A percentile compares a stretch with the other conserved stretches of the same genome.
phyloP scores from a whole-genome alignment of 805 yeast species.

The Hanseniaspora lindneri region DNA sequence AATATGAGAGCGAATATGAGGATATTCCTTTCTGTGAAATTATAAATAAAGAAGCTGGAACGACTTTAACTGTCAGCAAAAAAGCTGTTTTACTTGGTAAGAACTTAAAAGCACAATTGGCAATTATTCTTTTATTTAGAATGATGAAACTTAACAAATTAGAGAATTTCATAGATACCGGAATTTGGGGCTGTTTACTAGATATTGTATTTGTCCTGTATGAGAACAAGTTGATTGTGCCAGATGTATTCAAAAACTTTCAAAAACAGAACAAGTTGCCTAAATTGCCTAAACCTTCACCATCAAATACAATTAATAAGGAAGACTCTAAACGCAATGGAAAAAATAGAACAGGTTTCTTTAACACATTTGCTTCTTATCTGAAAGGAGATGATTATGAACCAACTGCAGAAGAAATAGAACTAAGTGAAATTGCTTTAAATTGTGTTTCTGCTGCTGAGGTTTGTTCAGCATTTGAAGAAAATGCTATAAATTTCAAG shows the following conservation, averaged over 20 bases:
- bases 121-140: slow-evolving; percentile 75
- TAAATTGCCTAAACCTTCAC: slow-evolving; percentile 48
- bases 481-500: slow-evolving; percentile 31
- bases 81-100: slow-evolving; percentile 74
- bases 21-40: slow-evolving; percentile 34
- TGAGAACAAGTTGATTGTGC: slow-evolving; percentile 59
- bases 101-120: slow-evolving; percentile 82
- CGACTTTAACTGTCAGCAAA: slow-evolving; percentile 53
- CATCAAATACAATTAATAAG: slow-evolving; percentile 54
- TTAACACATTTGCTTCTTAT: slow-evolving; percentile 84
- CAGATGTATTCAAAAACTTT: slow-evolving; percentile 52
- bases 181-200: slow-evolving; percentile 51
- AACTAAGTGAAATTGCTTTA: slow-evolving; percentile 65
- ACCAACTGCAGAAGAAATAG: slow-evolving; percentile 88
- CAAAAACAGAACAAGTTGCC: slow-evolving; percentile 46
- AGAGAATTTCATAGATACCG: slow-evolving; percentile 28
- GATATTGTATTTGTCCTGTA: slow-evolving; percentile 52
- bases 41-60: slow-evolving; percentile 41
- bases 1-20: slow-evolving; percentile 20
- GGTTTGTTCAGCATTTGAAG: slow-evolving; percentile 43
- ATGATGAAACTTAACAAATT: slow-evolving; percentile 50
- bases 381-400: slow-evolving; percentile 84
- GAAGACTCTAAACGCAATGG: slow-evolving; percentile 37
- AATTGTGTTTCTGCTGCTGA: slow-evolving; percentile 72
- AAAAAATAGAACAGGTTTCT: slow-evolving; percentile 45